Evolutionary conservation across 225 moss, liverwort and hornwort species (phyloP).

Genomic region (Bryum argenteum): DNA sequence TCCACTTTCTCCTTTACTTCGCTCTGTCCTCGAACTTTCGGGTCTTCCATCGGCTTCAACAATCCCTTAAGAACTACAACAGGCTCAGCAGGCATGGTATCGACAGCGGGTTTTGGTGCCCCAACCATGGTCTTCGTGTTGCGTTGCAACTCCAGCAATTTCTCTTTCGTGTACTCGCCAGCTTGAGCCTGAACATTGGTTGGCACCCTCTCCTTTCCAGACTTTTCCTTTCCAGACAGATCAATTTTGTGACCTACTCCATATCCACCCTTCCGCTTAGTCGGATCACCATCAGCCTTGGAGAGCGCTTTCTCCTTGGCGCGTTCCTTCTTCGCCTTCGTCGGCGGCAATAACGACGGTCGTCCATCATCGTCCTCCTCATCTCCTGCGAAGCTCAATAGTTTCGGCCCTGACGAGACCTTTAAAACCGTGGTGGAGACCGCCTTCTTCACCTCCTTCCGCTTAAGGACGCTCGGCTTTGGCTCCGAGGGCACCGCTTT

Average conservation of each 20-base stretch:
- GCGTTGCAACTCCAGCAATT: conserved; percentile 86
- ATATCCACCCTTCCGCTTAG: conserved; percentile 57
- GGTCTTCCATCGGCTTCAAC: conserved; percentile 74
- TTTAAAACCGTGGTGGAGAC: conserved; percentile 46
- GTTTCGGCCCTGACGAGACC: conserved; percentile 48
- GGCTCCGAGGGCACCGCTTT: conserved; percentile 24
- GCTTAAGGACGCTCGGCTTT: conserved; percentile 34
- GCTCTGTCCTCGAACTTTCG: conserved; percentile 39
- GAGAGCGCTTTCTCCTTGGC: conserved; percentile 45
- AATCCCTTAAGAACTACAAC: conserved; percentile 91
- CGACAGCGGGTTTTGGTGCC: conserved; percentile 57
- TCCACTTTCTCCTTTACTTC: conserved; percentile 58
- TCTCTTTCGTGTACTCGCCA: conserved; percentile 97
- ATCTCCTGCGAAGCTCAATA: conserved; percentile 88
- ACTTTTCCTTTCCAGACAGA: conserved; percentile 65
- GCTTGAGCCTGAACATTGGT: conserved; percentile 86
- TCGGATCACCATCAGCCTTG: conserved; percentile 63
- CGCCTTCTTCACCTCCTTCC: conserved; percentile 49
- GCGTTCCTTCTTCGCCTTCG: conserved; percentile 54
- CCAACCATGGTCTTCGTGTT: conserved; percentile 77
- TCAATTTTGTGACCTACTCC: conserved; percentile 73
- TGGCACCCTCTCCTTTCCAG: conserved; percentile 38
- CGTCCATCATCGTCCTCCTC: conserved; percentile 68
- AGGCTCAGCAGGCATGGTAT: conserved; percentile 68
- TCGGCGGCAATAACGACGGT: conserved; percentile 29